Conservation (phyloP, 2,329 filamentous ascomycete genomes). For the Talaromyces verruculosus region DNA sequence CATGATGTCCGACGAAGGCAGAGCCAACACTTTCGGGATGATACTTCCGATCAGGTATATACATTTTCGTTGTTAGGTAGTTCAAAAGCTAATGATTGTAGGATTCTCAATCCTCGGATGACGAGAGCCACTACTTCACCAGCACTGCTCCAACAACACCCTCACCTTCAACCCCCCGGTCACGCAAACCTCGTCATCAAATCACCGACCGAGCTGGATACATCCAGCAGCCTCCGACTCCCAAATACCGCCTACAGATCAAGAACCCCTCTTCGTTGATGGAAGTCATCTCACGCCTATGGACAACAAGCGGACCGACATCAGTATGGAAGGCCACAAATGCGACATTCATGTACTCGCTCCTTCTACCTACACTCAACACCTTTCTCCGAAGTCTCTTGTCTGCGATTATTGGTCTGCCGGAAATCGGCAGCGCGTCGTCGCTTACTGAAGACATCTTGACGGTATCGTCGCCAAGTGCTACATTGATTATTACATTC, state of each 20-base stretch:
- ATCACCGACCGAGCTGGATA: conserved; percentile 50
- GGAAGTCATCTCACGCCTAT: conserved; percentile 82
- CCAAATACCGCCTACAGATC: conserved; percentile 65
- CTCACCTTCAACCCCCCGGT: conserved; percentile 43
- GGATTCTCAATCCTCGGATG: conserved; percentile 58
- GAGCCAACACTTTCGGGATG: conserved; percentile 28
- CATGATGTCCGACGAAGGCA: conserved; percentile 33
- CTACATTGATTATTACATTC: conserved; percentile 72
- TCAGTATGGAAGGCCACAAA: conserved; percentile 95
- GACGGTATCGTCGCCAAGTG: conserved; percentile 77
- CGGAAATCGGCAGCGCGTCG: conserved; percentile 65
- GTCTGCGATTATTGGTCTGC: conserved; percentile 86
- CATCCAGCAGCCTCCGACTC: conserved; percentile 41
- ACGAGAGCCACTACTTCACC: conserved; percentile 83
- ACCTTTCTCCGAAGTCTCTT: conserved; percentile 88
- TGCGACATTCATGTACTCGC: conserved; percentile 84
- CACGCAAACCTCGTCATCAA: conserved; percentile 39
- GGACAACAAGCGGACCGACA: conserved; percentile 84
- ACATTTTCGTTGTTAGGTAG: conserved; percentile 3
- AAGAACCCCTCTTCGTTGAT: conserved; percentile 76
- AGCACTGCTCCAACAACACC: conserved; percentile 52
- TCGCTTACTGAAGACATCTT: conserved; percentile 68
- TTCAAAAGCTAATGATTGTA: conserved; percentile 22
- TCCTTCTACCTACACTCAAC: conserved; percentile 82
- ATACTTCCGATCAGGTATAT: conserved; percentile 39